phyloP scores from a whole-genome alignment of 768 basidiomycete genomes.

The Panellus pusillus region DNA sequence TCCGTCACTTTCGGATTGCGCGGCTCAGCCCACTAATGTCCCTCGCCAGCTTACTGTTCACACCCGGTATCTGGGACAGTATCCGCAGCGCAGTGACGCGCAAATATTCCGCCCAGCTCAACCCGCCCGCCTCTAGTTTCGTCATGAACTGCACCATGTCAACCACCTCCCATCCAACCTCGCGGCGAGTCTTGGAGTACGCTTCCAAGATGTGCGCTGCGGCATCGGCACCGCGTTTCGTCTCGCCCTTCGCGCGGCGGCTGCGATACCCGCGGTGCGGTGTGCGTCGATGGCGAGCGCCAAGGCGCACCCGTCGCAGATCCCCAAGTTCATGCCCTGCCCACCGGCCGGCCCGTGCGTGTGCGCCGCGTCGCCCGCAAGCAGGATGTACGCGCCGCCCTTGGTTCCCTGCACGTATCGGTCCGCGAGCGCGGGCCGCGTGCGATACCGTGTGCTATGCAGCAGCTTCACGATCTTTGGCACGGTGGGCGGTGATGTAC shows the following conservation, averaged over 20 bases:
- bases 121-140: conserved; percentile 14
- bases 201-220: conserved; percentile 20
- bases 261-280: not conserved
- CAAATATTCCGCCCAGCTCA: conserved; percentile 6
- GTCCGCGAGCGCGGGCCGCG: conserved; percentile 1
- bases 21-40: conserved; percentile 31
- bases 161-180: conserved; percentile 36
- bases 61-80: conserved; percentile 13
- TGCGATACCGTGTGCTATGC: not conserved
- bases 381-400: not conserved
- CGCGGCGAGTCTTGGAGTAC: conserved; percentile 30
- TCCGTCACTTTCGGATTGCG: too few species aligned
- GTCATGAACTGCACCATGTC: conserved; percentile 30
- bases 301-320: conserved; percentile 27
- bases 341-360: conserved; percentile 10
- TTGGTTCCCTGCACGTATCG: not conserved
- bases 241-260: not conserved
- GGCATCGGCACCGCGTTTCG: conserved; percentile 15
- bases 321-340: conserved; percentile 11
- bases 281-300: conserved; percentile 34
- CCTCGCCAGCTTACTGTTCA: conserved; percentile 26
- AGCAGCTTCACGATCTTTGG: conserved; percentile 6
- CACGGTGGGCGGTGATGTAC: not conserved
- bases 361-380: conserved; percentile 10
- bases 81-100: conserved; percentile 5